A percentile compares a stretch with the other conserved stretches of the same genome.
Evolutionary conservation across 345 rosid species (phyloP).

Genomic region (Eutrema yunnanense): DNA sequence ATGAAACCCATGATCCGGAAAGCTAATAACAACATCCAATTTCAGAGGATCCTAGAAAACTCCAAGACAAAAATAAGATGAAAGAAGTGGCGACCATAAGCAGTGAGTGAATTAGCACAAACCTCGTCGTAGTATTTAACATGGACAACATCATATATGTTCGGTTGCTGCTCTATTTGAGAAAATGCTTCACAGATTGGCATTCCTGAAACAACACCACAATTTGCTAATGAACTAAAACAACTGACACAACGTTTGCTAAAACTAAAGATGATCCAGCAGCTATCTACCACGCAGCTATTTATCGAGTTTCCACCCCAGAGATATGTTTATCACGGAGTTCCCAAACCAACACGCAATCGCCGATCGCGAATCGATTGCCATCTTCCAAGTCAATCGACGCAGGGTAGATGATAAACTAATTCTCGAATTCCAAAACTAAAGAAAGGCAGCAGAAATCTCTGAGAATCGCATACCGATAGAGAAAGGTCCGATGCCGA

Average conservation of each 20-base stretch:
- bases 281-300: background rate
- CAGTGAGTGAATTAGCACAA: slow-evolving; percentile 10
- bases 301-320: background rate
- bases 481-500: slow-evolving; percentile 83
- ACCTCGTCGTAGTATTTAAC: slow-evolving; percentile 95
- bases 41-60: slow-evolving; percentile 72
- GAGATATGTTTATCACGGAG: background rate
- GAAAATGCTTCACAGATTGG: slow-evolving; percentile 92
- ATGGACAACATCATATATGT: slow-evolving; percentile 89
- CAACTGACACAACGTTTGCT: background rate
- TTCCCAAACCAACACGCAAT: slow-evolving; percentile 25
- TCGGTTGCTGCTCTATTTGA: slow-evolving; percentile 90
- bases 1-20: slow-evolving; percentile 97
- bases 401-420: background rate
- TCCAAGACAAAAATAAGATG: background rate
- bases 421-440: background rate
- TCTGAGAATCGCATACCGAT: slow-evolving; percentile 48
- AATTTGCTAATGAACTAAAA: background rate
- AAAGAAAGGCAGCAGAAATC: background rate
- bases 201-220: slow-evolving; percentile 55
- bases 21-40: slow-evolving; percentile 85
- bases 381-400: background rate
- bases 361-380: slow-evolving; percentile 23
- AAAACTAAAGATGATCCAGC: background rate
- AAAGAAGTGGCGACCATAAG: background rate